Percentiles rank a stretch among this genome's conserved stretches.
Conservation (phyloP, 2,329 filamentous ascomycete species). For the Ilyonectria robusta region DNA sequence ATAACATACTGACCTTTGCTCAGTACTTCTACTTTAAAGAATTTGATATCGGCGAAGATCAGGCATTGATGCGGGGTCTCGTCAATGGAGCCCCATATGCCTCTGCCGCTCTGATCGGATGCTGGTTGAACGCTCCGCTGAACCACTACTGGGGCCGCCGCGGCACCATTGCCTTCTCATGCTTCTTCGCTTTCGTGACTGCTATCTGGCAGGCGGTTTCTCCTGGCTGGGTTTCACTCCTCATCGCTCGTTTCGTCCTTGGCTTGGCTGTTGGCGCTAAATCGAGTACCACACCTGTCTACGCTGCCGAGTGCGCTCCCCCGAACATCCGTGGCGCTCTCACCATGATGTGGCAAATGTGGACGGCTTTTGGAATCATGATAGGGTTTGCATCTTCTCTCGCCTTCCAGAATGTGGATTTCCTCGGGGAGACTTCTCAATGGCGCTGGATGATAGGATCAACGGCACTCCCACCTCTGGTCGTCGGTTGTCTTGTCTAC, state of each 20-base stretch:
- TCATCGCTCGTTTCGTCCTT: constrained; percentile 75
- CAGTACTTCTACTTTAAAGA: constrained; percentile 53
- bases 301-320: constrained; percentile 79
- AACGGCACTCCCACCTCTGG: constrained; percentile 67
- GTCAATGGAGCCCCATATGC: constrained; percentile 70
- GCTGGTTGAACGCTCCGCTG: constrained; percentile 59
- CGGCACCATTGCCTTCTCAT: constrained; percentile 75
- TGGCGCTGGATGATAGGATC: constrained; percentile 75
- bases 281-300: constrained; percentile 76
- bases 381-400: constrained; percentile 66
- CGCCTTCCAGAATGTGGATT: constrained; percentile 65
- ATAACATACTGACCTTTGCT: constrained; percentile 22
- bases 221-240: constrained; percentile 69
- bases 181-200: constrained; percentile 64
- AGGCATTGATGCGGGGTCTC: constrained; percentile 59
- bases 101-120: constrained; percentile 59
- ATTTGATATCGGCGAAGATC: constrained; percentile 50
- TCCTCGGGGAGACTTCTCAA: constrained; percentile 57
- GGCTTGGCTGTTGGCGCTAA: constrained; percentile 79
- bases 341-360: constrained; percentile 80
- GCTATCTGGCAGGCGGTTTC: constrained; percentile 60
- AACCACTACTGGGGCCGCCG: constrained; percentile 73
- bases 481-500: constrained; percentile 71
- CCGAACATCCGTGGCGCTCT: constrained; percentile 78
- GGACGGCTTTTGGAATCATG: constrained; percentile 56